Evolutionary conservation across 1,284 basidiomycete species (phyloP).

Genomic region (Austroboletus rostrupii): DNA sequence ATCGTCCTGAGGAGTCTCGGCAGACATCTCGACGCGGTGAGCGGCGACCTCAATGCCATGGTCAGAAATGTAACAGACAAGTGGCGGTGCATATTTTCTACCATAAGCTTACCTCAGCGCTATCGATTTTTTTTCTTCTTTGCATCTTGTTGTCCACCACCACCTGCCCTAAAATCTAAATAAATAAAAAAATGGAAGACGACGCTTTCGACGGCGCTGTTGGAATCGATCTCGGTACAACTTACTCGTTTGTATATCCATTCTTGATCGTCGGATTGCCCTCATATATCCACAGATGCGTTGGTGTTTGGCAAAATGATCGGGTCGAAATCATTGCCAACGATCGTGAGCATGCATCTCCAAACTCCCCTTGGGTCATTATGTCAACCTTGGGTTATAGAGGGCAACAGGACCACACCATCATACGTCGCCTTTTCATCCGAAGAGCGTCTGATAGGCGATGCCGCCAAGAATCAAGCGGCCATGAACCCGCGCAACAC

Average conservation of each 20-base stretch:
- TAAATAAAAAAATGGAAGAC: conserved; percentile 93
- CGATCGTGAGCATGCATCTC: conserved; percentile 61
- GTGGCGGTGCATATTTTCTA: conserved; percentile 49
- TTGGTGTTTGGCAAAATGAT: conserved; percentile 98
- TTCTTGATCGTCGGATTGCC: conserved; percentile 1
- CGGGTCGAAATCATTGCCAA: conserved; percentile 98
- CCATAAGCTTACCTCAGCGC: conserved; percentile 34
- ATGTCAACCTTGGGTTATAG: conserved; percentile 37
- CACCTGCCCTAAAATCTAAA: conserved; percentile 44
- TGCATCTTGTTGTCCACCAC: conserved; percentile 19
- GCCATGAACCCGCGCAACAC: conserved; percentile 97
- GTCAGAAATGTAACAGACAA: conserved; percentile 28
- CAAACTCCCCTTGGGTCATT: neutral
- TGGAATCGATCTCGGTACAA: conserved; percentile 91
- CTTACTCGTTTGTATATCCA: conserved; percentile 69
- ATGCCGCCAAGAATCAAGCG: conserved; percentile 97
- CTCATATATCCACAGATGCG: conserved; percentile 57
- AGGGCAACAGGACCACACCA: conserved; percentile 98
- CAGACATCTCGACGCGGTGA: conserved; percentile 33
- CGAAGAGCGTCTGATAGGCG: conserved; percentile 97
- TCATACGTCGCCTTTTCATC: conserved; percentile 99
- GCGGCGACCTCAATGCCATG: conserved; percentile 40
- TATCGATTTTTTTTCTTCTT: conserved; percentile 34
- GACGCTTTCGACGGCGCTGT: conserved; percentile 88
- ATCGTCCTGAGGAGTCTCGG: conserved; percentile 27